Base-by-base conservation (phyloP, 2,329 filamentous ascomycete genomes). In the Pyricularia sp. region DNA sequence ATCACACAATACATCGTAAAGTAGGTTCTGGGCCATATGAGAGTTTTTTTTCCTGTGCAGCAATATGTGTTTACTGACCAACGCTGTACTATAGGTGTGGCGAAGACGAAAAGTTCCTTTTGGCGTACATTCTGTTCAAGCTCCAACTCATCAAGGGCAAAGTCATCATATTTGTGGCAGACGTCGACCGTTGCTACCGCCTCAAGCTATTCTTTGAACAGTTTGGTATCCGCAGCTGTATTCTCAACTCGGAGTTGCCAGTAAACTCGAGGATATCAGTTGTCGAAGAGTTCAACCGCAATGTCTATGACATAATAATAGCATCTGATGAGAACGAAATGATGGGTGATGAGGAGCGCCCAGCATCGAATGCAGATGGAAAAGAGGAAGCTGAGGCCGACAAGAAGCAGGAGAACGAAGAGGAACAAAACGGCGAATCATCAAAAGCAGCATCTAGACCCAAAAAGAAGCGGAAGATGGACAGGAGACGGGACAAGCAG, bases 291-390 rank as follows among this genome's bases (percentile, higher is more conserved):
- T 99, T 99, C 81, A 99, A 98, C 82, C 92, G 92, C 79, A 92
- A 92, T 68, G 89, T 98, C 7, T 99, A 99, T 83, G 94, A 99
- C 74, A 97, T 98, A 71, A 94, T 99, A 73, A 97, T 99, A 74
- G 95, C 95, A 0, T 94, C 93, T 0, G 95, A 99, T 65, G 78
- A 79, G 72, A 75, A 75, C 71, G 76, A 78, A 69, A 70, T 78
- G 25, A 73, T 79, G 68, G 76, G 75, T 1, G 72, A 73, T 11
- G 79, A 80, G 25, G 79, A 81, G 50, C 76, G 76, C 55, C 58
- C 58, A 61, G 75, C 83, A 74, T 76, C 81, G 75, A 77, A 84
- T 79, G 75, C 82, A 79, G 77, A 86, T 79, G 69, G 81, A 80
- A 71, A 73, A 5, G 73, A 75, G 14, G 68, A 74, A 70, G 23